Percentiles rank a stretch among this genome's conserved stretches.
Conservation (phyloP, 805 yeast genomes). For the Pichia nakasei region DNA sequence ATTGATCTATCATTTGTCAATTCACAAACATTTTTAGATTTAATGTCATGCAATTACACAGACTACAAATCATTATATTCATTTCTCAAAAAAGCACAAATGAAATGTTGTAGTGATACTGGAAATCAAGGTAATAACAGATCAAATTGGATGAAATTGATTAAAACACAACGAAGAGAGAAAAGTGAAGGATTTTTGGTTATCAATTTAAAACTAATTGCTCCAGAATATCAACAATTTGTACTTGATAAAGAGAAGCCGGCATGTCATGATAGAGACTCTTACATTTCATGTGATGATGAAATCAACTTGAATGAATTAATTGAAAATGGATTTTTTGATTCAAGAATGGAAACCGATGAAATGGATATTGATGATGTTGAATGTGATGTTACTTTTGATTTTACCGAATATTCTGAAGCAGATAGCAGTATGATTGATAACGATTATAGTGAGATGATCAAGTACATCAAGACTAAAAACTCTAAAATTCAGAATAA, state of each 20-base stretch:
- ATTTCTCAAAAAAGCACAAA: conserved; percentile 3
- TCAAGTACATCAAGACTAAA: background rate
- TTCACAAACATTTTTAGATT: conserved; percentile 1
- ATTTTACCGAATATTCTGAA: background rate
- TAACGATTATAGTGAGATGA: background rate
- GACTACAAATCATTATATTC: background rate
- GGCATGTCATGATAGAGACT: background rate
- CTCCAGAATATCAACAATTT: conserved; percentile 3
- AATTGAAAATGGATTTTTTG: conserved; percentile 4
- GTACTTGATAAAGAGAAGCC: background rate
- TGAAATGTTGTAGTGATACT: background rate
- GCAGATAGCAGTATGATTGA: background rate
- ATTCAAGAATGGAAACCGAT: conserved; percentile 1
- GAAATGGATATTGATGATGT: conserved; percentile 1
- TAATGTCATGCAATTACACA: conserved; percentile 2
- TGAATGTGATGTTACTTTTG: background rate
- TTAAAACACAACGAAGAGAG: background rate
- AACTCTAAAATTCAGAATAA: background rate
- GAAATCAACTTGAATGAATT: conserved; percentile 1
- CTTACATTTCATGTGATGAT: background rate
- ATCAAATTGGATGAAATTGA: background rate
- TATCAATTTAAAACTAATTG: conserved; percentile 3
- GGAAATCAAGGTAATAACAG: background rate
- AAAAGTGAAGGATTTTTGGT: conserved; percentile 7
- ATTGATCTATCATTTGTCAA: background rate